Evolutionary conservation across 2,329 filamentous ascomycete species (phyloP), one percentile per base, ranked within the genome.

Genomic region (Colletotrichum eleusines): DNA sequence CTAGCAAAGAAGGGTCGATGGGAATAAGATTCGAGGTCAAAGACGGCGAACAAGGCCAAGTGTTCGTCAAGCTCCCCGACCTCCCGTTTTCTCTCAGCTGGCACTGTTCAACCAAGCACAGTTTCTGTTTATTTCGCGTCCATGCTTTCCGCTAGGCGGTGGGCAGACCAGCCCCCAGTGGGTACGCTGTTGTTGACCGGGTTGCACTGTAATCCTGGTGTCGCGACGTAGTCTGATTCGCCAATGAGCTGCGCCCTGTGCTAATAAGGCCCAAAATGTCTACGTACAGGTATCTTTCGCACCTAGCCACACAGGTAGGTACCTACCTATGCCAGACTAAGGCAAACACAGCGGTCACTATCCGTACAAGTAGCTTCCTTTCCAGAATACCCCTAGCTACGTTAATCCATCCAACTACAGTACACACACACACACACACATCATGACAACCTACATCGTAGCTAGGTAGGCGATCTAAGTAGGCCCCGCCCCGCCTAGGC

Each of bases 81-180:
- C 65, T 55, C 54, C 65, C 50, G 51, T 68, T 33, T 68, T 63
- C 53, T 63, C 54, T 38, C 20, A 53, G 28, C 26, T 62, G 28
- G n/a, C 31, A 33, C 53, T 40, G n/a, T 53, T 38, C 20, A 44
- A 26, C 46, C 33, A 54, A 16, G 53, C 53, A 18, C n/a, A 57
- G 33, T 57, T 55, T 65, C 50, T 69, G 66, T 69, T 69, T 60
- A 69, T 66, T 54, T 66, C 31, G 54, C 54, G 54, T 55, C 53
- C 50, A 59, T 42, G 28, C 28, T 31, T 26, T 23, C 11, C 20
- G 18, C 42, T 38, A 33, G 26, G 33, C 26, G 16, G 51, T 50
- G 38, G 26, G 42, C 40, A 31, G 26, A 38, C 31, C n/a, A 23
- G 44, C 11, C 18, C 7, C 44, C 35, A 40, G 44, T 66, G 44